Evolutionary conservation across 306 rosid species (phyloP).

Genomic region (Rosa multiflora): DNA sequence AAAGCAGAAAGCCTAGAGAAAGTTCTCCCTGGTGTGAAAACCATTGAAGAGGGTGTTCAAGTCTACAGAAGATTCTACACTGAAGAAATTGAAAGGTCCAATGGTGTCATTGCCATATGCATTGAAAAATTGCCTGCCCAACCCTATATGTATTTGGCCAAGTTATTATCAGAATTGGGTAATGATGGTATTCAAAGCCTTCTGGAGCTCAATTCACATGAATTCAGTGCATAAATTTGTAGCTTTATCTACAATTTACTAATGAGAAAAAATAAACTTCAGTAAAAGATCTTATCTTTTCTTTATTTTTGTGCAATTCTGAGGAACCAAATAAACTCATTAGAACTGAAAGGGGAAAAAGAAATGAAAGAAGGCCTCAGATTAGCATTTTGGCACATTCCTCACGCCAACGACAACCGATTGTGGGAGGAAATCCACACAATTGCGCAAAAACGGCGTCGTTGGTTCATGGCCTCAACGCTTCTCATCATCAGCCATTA

Average conservation of each 20-base stretch:
- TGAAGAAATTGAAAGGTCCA: conserved; percentile 26
- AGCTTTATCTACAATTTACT: not conserved
- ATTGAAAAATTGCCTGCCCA: conserved; percentile 17
- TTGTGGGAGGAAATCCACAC: conserved; percentile 27
- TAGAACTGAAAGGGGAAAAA: no score
- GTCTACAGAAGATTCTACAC: conserved; percentile 29
- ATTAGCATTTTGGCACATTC: conserved; percentile 88
- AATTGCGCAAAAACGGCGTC: conserved; percentile 53
- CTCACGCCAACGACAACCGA: conserved; percentile 58
- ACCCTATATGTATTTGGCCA: conserved; percentile 17
- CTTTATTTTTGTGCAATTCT: not conserved
- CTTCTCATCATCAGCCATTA: conserved; percentile 18
- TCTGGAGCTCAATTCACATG: not conserved
- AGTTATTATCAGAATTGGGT: conserved; percentile 22
- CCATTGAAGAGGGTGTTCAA: conserved; percentile 49
- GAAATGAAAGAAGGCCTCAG: conserved; percentile 41
- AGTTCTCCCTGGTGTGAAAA: conserved; percentile 71
- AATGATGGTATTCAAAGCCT: conserved; percentile 18
- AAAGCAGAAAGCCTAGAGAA: conserved; percentile 45
- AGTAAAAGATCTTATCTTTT: not conserved
- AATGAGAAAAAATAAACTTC: not conserved
- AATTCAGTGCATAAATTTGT: not conserved
- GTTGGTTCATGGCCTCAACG: conserved; percentile 32
- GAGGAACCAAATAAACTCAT: not conserved
- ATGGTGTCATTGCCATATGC: conserved; percentile 32